Conservation (phyloP, 805 yeast genomes). For the Schwanniomyces sp. region DNA sequence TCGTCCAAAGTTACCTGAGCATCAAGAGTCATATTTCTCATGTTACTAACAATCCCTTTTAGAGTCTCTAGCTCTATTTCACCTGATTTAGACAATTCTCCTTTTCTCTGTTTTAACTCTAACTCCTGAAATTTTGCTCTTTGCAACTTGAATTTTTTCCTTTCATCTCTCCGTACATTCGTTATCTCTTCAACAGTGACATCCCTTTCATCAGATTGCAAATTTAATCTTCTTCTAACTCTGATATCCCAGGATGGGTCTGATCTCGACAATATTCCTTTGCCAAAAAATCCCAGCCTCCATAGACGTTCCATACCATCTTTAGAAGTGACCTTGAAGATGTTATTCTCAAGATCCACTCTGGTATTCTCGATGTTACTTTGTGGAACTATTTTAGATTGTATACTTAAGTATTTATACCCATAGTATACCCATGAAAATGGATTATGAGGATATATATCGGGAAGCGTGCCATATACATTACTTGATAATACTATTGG, state of each 20-base stretch:
- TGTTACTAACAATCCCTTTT: conserved; percentile 13
- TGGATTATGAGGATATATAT: conserved; percentile 63
- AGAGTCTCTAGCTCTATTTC: conserved; percentile 14
- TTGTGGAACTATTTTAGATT: conserved; percentile 27
- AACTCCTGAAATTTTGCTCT: conserved; percentile 51
- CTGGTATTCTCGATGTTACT: conserved; percentile 11
- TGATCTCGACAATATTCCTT: conserved; percentile 83
- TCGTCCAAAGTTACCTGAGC: neutral
- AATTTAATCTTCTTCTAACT: conserved; percentile 52
- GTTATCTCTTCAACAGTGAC: conserved; percentile 76
- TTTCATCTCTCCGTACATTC: conserved; percentile 63
- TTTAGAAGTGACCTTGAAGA: conserved; percentile 42
- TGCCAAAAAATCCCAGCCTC: conserved; percentile 90
- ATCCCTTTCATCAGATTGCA: conserved; percentile 26
- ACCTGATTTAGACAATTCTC: conserved; percentile 23
- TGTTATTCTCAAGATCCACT: conserved; percentile 24
- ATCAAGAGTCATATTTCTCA: conserved; percentile 12
- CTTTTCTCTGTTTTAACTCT: conserved; percentile 47
- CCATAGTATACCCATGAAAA: conserved; percentile 56
- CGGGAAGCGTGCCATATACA: conserved; percentile 47
- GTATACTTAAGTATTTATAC: conserved; percentile 27
- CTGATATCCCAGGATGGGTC: conserved; percentile 91
- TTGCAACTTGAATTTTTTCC: conserved; percentile 68
- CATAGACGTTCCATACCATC: conserved; percentile 61
- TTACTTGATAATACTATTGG: conserved; percentile 50